Percentiles rank a stretch among this genome's conserved stretches.
These are phyloP conservation scores for Phyllosticta capitalensis DNA, from an alignment of 2,329 filamentous ascomycete species.

Conservation along the genomic window DNA sequence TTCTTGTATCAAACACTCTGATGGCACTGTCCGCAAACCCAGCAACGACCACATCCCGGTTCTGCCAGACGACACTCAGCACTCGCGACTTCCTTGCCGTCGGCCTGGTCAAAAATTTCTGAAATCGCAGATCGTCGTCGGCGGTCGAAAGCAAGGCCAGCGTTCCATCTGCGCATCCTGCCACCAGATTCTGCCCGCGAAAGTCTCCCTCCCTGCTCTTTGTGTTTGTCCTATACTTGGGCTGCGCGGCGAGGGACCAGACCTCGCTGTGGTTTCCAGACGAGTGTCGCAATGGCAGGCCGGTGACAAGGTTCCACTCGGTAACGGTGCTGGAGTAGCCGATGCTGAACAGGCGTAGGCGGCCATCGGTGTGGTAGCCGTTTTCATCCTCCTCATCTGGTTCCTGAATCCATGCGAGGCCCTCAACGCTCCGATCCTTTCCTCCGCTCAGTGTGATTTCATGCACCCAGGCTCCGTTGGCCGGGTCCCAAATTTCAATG, in stretches of 20 bases:
- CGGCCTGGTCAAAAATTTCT: slow-evolving; percentile 64
- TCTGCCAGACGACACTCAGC: slow-evolving; percentile 84
- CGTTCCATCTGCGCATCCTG: slow-evolving; percentile 84
- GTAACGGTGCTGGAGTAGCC: slow-evolving; percentile 87
- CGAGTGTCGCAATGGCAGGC: slow-evolving; percentile 67
- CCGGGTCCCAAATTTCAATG: slow-evolving; percentile 95
- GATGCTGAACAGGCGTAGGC: slow-evolving; percentile 85
- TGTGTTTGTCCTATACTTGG: slow-evolving; percentile 38
- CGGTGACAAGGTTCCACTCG: slow-evolving; percentile 85
- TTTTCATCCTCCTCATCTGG: slow-evolving; percentile 57
- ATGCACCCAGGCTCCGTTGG: slow-evolving; percentile 70
- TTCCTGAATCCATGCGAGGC: slow-evolving; percentile 83
- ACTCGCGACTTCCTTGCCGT: slow-evolving; percentile 79
- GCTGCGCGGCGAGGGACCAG: slow-evolving; percentile 91
- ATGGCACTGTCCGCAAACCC: slow-evolving; percentile 97
- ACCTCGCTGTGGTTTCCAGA: slow-evolving; percentile 92
- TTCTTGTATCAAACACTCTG: slow-evolving; percentile 77
- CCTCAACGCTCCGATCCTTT: slow-evolving; percentile 78
- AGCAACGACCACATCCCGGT: slow-evolving; percentile 69
- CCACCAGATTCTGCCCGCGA: slow-evolving; percentile 56
- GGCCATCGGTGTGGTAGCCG: slow-evolving; percentile 56
- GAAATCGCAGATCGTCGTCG: slow-evolving; percentile 72
- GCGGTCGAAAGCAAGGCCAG: slow-evolving; percentile 80
- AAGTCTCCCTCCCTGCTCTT: slow-evolving; percentile 14
- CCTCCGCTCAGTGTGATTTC: slow-evolving; percentile 79